Base-by-base conservation (phyloP, 139 green algal species). In the Yamagishiella unicocca region DNA sequence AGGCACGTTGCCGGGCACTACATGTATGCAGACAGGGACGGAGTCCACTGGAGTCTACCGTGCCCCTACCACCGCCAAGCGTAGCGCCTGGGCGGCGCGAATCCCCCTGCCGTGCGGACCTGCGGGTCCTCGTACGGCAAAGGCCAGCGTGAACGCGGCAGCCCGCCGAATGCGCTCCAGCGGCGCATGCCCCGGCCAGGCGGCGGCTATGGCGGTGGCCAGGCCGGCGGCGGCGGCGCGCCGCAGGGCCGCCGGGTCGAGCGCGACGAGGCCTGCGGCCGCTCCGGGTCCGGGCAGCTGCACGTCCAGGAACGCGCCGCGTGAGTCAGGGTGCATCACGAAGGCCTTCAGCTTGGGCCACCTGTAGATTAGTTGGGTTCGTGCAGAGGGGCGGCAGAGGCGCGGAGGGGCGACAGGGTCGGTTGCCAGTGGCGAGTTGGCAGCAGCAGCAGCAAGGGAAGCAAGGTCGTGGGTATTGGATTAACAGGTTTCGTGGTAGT, bases 271-370 rank as follows among this genome's bases (percentile, higher is more conserved):
- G 29, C 79, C 79, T 14, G 40, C 61, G 21, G 80, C 21, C 27
- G 70, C 38, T 12, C 70, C 66, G 19, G 74, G 74, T 12, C 38
- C 55, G 22, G 79, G 61, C n/a, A 85, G 40, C 4, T 45, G 61
- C 17, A 62, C 61, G 43, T 85, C 79, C 27, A 75, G n/a, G 40
- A 85, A 85, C 19, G 61, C 79, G 40, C 42, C 79, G 17, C 61
- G 29, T 19, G 79, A 85, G 61, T 85, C 79, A 17, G 79, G 55
- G 42, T 85, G 79, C 61, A 85, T 33, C 22, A 85, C 79, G 29
- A 85, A 85, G 14, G 61, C 40, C 79, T 75, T 85, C 61, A 85
- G 79, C 79, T 85, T 85, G 42, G 79, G 79, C 79, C 79, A 85
- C 61, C 79, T 84, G 77, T n/a, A n/a, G n/a, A 17, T 61, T 61